Conservation (phyloP, 306 rosid genomes). For the Oxytropis ochrocephala region DNA sequence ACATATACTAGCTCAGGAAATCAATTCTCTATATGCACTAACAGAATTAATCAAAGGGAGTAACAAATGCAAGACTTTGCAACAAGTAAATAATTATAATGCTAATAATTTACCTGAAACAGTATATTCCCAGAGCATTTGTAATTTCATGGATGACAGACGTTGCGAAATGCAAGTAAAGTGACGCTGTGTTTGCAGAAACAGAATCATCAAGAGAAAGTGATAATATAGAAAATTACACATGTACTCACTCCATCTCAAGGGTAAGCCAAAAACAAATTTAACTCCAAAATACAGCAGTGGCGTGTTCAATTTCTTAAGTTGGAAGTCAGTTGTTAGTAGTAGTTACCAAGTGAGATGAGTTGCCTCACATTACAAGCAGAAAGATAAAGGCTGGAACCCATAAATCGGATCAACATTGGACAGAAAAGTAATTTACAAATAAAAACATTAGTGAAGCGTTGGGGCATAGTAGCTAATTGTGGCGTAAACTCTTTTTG, state of each 20-base stretch:
- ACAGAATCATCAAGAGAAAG: conserved; percentile 13
- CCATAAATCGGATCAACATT: background rate
- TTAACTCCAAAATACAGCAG: background rate
- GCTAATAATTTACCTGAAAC: conserved; percentile 73
- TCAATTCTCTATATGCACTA: background rate
- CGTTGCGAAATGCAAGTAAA: conserved; percentile 79
- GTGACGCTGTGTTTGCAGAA: conserved; percentile 40
- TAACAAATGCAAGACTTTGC: background rate
- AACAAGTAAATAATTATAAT: background rate
- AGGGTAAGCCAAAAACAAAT: background rate
- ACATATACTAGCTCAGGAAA: background rate
- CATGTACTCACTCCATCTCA: background rate
- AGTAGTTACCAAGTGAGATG: background rate
- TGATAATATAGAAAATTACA: background rate
- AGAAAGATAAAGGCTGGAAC: background rate
- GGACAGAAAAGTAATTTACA: background rate
- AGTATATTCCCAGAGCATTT: conserved; percentile 76
- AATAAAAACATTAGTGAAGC: background rate
- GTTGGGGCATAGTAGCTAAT: background rate
- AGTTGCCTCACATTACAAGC: background rate
- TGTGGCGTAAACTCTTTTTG: background rate
- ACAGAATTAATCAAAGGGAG: background rate
- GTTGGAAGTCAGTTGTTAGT: background rate
- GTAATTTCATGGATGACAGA: conserved; percentile 78
- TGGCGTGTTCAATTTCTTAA: background rate